Evolutionary conservation across 306 rosid genomes (phyloP), one percentile per base, ranked within the genome.

Genomic region (Adenanthera pavonina): DNA sequence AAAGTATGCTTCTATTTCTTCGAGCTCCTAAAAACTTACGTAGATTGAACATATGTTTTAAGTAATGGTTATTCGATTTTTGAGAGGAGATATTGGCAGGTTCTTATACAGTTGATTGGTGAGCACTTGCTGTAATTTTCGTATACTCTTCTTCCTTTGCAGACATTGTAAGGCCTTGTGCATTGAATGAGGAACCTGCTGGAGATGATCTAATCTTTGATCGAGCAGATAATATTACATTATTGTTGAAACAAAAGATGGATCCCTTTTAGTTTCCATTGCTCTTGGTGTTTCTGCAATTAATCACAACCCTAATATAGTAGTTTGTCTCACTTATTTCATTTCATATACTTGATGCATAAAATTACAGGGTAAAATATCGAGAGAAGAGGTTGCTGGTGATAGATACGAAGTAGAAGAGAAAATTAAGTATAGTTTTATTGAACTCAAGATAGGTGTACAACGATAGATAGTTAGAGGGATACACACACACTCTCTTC

Each of bases 171-270:
- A 90, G 97, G 87, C 99, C 99, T 80, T 95, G 99, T 67, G 99
- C 99, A 1, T 84, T 95, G 71, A 95, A 97, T 19, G 97, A 93
- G 87, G 97, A 95, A 78, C 97, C 97, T 74, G 97, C 97, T 7
- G 98, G 98, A 81, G 98, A 97, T 14, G 97, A 93, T 89, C 95
- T 95, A 51, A 88, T 95, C 72, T 91, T 93, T 43, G 97, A 95
- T 20, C 99, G 93, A 89, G 97, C 97, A 87, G 99, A 95, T 91
- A 91, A 91, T 83, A 95, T 95, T 69, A 93, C 94, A 91, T 97
- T 95, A 92, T 52, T 30, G 33, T 69, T 34, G 47, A 64, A 73
- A 65, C 69, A 65, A 68, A 73, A 40, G 19, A 25, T 25, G 30
- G 30, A 25, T 25, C 30, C 30, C 30, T 25, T 25, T 25, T 25